Percentiles rank a stretch among this genome's conserved stretches.
phyloP scores from a whole-genome alignment of 2,329 filamentous ascomycete species.

The Hymenoscyphus scutula region DNA sequence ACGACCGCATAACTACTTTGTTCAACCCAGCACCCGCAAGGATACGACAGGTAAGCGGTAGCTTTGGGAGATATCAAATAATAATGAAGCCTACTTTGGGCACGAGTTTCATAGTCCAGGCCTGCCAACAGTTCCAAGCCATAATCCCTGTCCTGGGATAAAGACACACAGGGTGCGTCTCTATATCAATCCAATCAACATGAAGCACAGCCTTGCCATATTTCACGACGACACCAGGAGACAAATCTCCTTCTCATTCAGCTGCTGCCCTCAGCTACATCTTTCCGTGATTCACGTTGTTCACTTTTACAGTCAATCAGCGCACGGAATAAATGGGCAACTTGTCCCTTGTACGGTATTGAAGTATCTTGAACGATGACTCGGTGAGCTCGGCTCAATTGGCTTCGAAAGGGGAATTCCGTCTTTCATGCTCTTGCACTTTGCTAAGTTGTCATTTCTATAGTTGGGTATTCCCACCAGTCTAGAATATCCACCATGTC shows the following conservation, averaged over 20 bases:
- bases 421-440: not conserved
- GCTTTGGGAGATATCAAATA: conserved; percentile 4
- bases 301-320: not conserved
- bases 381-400: not conserved
- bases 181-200: not conserved
- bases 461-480: not conserved
- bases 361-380: not conserved
- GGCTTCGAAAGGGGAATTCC: not conserved
- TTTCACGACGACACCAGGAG: not conserved
- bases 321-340: not conserved
- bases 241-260: not conserved
- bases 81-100: not conserved
- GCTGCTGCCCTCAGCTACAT: not conserved
- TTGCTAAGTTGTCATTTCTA: not conserved
- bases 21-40: conserved; percentile 7
- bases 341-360: not conserved
- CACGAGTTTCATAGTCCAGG: not conserved
- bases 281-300: not conserved
- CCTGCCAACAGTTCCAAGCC: not conserved
- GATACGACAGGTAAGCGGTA: not conserved
- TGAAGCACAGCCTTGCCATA: not conserved
- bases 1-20: conserved; percentile 48
- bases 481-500: conserved; percentile 47
- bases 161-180: not conserved
- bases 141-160: not conserved